Percentiles rank a stretch among this genome's conserved stretches.
These are phyloP conservation scores for Saccharomyces hybrid DNA, from an alignment of 1,139 yeast genomes.

Conservation along the genomic window DNA sequence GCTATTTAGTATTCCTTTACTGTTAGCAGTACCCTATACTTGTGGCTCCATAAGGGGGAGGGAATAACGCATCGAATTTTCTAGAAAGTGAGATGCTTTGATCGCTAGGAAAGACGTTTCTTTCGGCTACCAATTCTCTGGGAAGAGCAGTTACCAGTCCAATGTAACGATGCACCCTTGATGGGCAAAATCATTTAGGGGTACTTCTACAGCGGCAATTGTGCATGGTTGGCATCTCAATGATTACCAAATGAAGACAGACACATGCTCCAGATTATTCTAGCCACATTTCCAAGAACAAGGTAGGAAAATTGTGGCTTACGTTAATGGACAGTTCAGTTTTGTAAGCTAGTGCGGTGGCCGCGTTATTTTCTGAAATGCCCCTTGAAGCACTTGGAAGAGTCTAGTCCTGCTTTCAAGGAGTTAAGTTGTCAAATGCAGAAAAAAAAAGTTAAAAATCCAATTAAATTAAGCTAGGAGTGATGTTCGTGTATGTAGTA, in stretches of 20 bases:
- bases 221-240: neutral
- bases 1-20: neutral
- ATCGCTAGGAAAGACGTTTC: neutral
- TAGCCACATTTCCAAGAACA: neutral
- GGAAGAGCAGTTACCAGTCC: neutral
- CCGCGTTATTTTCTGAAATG: neutral
- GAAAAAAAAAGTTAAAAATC: neutral
- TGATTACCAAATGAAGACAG: slow-evolving; percentile 1
- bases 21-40: neutral
- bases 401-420: neutral
- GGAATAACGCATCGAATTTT: neutral
- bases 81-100: neutral
- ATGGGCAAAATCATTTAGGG: neutral
- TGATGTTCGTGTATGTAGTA: neutral
- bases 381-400: neutral
- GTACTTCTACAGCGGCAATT: neutral
- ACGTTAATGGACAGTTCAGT: neutral
- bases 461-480: neutral
- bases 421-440: neutral
- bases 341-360: neutral
- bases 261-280: neutral
- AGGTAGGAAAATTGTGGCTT: neutral
- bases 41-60: neutral
- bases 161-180: neutral
- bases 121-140: neutral